Conservation (phyloP, 2,329 filamentous ascomycete species). For the Clonostachys chloroleuca region DNA sequence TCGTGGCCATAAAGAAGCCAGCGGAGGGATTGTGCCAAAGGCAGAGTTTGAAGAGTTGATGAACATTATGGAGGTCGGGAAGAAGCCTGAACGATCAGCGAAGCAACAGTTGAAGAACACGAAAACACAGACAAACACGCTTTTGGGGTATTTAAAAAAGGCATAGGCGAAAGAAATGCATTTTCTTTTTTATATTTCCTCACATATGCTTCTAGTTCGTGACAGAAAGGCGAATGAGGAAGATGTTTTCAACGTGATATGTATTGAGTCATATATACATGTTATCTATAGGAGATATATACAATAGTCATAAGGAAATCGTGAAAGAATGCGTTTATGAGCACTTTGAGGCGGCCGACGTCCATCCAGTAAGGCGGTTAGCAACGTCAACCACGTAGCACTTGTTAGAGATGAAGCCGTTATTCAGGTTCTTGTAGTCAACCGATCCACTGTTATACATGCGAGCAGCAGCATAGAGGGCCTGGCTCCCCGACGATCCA, state of each 20-base stretch:
- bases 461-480: slow-evolving; percentile 10
- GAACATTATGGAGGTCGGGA: slow-evolving; percentile 51
- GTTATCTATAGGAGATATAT: no score
- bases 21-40: slow-evolving; percentile 56
- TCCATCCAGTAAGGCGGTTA: slow-evolving; percentile 13
- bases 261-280: no score
- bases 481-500: slow-evolving; percentile 2
- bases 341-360: slow-evolving; percentile 4
- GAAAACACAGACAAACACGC: no score
- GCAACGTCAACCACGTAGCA: slow-evolving; percentile 13
- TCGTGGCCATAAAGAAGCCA: slow-evolving; percentile 63
- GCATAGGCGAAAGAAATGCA: no score
- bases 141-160: no score
- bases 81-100: slow-evolving; percentile 26
- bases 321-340: background rate
- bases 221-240: no score
- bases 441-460: slow-evolving; percentile 14
- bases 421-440: slow-evolving; percentile 11
- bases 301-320: no score
- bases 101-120: no score
- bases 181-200: no score
- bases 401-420: slow-evolving; percentile 8
- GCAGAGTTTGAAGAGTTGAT: slow-evolving; percentile 64
- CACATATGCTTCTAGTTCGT: no score
- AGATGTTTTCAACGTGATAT: no score